phyloP scores from a whole-genome alignment of 2,329 filamentous ascomycete genomes.

The Arachnopeziza araneosa region DNA sequence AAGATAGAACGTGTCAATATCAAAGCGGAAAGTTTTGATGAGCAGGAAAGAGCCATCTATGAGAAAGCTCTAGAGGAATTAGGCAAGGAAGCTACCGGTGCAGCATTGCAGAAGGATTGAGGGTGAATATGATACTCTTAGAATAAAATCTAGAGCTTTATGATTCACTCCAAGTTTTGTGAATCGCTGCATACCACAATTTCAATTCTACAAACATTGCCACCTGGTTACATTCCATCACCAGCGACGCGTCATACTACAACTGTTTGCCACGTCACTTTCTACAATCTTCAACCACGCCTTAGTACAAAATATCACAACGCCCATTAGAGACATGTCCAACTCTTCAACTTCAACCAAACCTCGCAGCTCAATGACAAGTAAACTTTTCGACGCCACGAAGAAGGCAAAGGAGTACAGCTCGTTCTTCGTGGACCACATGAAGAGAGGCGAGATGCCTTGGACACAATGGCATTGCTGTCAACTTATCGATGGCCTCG shows the following conservation, averaged over 20 bases:
- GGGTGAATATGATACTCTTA: background rate
- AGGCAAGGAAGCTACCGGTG: slow-evolving; percentile 14
- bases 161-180: no score
- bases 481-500: slow-evolving; percentile 6
- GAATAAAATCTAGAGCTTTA: background rate
- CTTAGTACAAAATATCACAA: no score
- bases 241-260: no score
- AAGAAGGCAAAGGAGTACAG: slow-evolving; percentile 8
- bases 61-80: slow-evolving; percentile 43
- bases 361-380: no score
- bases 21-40: slow-evolving; percentile 35
- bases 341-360: no score
- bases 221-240: no score
- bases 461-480: slow-evolving; percentile 22
- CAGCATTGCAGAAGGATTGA: background rate
- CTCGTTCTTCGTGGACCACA: slow-evolving; percentile 10
- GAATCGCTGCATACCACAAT: no score
- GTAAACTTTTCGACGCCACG: no score
- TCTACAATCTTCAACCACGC: no score
- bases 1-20: slow-evolving; percentile 41
- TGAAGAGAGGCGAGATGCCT: slow-evolving; percentile 16
- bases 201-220: no score
- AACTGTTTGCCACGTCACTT: no score
- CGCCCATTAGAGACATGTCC: no score
- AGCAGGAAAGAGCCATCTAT: slow-evolving; percentile 38